phyloP scores from a whole-genome alignment of 2,329 filamentous ascomycete genomes.

The Penicillium sclerotigenum region DNA sequence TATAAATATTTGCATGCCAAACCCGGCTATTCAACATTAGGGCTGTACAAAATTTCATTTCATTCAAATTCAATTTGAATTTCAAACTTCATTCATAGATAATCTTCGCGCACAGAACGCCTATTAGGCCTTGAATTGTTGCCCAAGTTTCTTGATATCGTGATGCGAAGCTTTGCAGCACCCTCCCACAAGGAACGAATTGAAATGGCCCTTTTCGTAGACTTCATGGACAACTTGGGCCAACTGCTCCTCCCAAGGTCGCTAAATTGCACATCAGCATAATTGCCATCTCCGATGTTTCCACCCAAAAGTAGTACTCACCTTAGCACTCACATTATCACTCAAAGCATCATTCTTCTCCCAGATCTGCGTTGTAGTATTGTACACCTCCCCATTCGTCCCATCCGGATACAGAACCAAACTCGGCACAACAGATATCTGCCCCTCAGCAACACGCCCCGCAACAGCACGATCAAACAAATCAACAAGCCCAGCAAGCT shows the following conservation, averaged over 20 bases:
- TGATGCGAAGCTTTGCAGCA: constrained; percentile 47
- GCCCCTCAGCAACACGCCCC: constrained; percentile 3
- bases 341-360: constrained; percentile 31
- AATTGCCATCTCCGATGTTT: background rate
- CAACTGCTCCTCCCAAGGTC: constrained; percentile 39
- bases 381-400: constrained; percentile 65
- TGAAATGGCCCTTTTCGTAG: constrained; percentile 27
- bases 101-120: background rate
- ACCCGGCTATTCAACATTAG: constrained; percentile 14
- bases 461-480: constrained; percentile 18
- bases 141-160: constrained; percentile 33
- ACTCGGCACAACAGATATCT: constrained; percentile 38
- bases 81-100: background rate
- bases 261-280: constrained; percentile 19
- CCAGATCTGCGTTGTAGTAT: constrained; percentile 62
- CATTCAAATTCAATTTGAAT: background rate
- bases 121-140: constrained; percentile 15
- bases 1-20: constrained; percentile 21
- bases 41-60: background rate
- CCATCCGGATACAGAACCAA: constrained; percentile 67
- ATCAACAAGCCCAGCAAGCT: constrained; percentile 26
- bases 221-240: constrained; percentile 34
- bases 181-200: constrained; percentile 43
- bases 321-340: constrained; percentile 14
- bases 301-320: background rate